Conservation (phyloP, 192 early-diverging fungal genomes). For the Geranomyces michiganensis region DNA sequence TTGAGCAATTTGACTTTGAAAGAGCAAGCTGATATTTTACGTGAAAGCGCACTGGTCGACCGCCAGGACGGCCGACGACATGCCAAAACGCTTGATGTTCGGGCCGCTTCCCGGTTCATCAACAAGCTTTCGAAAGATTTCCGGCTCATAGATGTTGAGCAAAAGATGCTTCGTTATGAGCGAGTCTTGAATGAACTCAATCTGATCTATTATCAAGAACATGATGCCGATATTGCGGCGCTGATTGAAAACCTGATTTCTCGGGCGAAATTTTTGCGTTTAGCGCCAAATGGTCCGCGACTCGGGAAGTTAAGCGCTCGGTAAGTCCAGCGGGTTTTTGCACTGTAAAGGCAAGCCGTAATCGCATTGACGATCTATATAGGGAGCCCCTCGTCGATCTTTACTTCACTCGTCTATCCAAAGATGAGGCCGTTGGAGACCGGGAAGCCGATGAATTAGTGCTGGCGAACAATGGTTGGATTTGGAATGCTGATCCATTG, state of each 20-base stretch:
- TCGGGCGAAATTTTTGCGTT: constrained; percentile 79
- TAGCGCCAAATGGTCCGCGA: constrained; percentile 87
- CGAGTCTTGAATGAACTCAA: constrained; percentile 86
- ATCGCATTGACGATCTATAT: neutral
- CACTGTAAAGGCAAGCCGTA: too few relatives aligned
- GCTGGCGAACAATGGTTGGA: constrained; percentile 96
- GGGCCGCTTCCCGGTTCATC: constrained; percentile 56
- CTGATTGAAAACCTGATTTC: constrained; percentile 76
- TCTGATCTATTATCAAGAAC: constrained; percentile 79
- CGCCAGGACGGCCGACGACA: constrained; percentile 55
- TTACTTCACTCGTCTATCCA: constrained; percentile 88
- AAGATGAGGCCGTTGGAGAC: constrained; percentile 51
- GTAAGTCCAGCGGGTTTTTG: too few relatives aligned
- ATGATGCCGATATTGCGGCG: constrained; percentile 74
- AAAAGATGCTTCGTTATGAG: constrained; percentile 54
- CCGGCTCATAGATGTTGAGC: constrained; percentile 36
- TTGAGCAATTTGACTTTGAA: constrained; percentile 23
- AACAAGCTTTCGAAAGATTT: constrained; percentile 21
- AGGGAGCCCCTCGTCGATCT: constrained; percentile 90
- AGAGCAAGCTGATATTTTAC: constrained; percentile 37
- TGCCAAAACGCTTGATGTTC: constrained; percentile 57
- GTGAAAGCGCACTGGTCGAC: constrained; percentile 30
- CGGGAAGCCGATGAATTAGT: constrained; percentile 71
- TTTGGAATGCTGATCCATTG: constrained; percentile 80
- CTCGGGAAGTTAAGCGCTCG: constrained; percentile 48